Evolutionary conservation across 2,329 filamentous ascomycete species (phyloP).

Genomic region (Botrytis medusae): DNA sequence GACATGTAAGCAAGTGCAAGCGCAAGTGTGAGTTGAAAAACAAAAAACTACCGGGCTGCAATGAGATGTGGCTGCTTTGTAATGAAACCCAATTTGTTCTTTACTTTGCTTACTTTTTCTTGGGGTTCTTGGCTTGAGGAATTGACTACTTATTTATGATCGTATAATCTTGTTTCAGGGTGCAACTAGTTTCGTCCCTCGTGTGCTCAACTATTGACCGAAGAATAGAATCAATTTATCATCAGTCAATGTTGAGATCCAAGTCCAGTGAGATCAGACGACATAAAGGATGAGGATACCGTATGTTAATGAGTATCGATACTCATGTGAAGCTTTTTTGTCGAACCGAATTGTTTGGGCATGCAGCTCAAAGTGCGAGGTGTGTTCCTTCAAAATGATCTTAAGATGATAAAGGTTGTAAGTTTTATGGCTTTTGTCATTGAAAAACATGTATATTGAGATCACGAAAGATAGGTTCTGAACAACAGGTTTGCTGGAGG

Average conservation of each 20-base stretch:
- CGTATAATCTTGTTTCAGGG: accelerated
- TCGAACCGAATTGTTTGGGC: no score
- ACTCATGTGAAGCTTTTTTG: no score
- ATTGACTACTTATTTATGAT: background rate
- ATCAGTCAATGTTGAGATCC: no score
- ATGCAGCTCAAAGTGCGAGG: no score
- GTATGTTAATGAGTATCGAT: no score
- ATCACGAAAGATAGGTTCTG: background rate
- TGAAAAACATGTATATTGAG: background rate
- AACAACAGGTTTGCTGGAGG: background rate
- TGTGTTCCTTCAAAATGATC: no score
- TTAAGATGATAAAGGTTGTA: background rate
- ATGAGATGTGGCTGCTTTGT: background rate
- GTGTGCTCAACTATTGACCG: background rate
- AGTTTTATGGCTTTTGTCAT: background rate
- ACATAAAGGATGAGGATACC: no score
- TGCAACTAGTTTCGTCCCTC: background rate
- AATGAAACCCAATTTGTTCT: background rate
- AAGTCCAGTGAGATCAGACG: no score
- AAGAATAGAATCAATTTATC: background rate
- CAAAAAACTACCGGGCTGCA: background rate
- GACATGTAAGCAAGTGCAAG: background rate
- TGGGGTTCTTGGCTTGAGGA: background rate
- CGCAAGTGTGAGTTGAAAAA: background rate
- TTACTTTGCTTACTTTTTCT: background rate